Evolutionary conservation across 2,329 filamentous ascomycete species (phyloP).

Genomic region (Aureobasidium melanogenum): DNA sequence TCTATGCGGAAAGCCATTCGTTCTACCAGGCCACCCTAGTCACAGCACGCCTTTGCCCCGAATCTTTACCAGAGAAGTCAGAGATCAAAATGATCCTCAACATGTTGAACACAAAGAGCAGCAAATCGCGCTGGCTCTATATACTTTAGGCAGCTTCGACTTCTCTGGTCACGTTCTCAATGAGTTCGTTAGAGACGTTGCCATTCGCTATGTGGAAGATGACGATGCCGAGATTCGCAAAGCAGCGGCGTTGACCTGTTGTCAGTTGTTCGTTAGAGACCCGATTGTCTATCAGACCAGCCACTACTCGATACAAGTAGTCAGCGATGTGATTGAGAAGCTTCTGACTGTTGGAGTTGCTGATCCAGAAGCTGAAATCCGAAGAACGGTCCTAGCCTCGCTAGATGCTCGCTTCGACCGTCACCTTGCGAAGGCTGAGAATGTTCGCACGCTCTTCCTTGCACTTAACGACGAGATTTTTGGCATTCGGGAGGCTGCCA

Average conservation of each 20-base stretch:
- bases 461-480: constrained; percentile 94
- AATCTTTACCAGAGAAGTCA: constrained; percentile 56
- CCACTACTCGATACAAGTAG: constrained; percentile 91
- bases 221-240: constrained; percentile 90
- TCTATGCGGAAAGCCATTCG: constrained; percentile 83
- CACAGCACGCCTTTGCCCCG: constrained; percentile 75
- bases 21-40: constrained; percentile 82
- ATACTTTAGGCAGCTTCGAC: constrained; percentile 96
- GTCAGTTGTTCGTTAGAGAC: constrained; percentile 92
- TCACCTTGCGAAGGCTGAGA: constrained; percentile 94
- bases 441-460: constrained; percentile 90
- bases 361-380: constrained; percentile 79
- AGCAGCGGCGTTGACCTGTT: constrained; percentile 91
- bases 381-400: constrained; percentile 77
- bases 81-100: constrained; percentile 75
- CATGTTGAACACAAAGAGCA: constrained; percentile 72
- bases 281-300: constrained; percentile 98
- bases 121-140: constrained; percentile 86
- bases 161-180: constrained; percentile 89
- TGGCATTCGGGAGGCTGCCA: constrained; percentile 83
- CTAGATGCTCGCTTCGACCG: constrained; percentile 91
- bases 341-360: constrained; percentile 90
- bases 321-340: constrained; percentile 96
- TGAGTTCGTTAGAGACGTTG: constrained; percentile 96
- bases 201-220: constrained; percentile 95